Base-by-base conservation (phyloP, 306 rosid genomes). In the Senna siamea region DNA sequence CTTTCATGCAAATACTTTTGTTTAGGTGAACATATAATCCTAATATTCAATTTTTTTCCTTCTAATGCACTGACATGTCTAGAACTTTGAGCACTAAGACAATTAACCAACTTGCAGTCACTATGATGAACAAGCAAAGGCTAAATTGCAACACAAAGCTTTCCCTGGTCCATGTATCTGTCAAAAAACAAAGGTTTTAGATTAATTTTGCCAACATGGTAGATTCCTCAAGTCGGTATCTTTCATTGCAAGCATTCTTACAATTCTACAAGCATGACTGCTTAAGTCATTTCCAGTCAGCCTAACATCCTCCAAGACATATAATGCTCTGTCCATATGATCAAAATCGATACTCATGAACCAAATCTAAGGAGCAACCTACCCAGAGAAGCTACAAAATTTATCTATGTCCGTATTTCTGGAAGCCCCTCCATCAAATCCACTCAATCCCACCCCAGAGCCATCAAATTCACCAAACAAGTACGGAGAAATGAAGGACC, bases 211-310 rank as follows among this genome's bases (percentile, higher is more conserved):
- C 32, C 70, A 79, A 63, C 65, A 62, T 2, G 48, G 22, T 12
- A 62, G 37, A 44, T 35, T 43, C 78, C 79, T 61, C 56, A 20
- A 63, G 20, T 26, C 46, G 26, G 40, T 51, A 65, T 23, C 66
- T 66, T n/a, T 37, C 74, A 38, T 28, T 60, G 57, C 52, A 75
- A 79, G 19, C 15, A 47, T 62, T 51, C 9, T 38, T 63, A 28
- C 12, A 70, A 70, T 59, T 51, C 47, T 58, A 74, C 74, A 73
- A 77, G 34, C 72, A 80, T 22, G 35, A 76, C 56, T 30, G 22
- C 63, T 69, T 35, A 76, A 54, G 20, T 20, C 58, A 59, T 46
- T 69, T 73, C 72, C 56, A 53, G 26, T n/a, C 78, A 52, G 34
- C 32, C 64, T 44, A 7, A 48, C 26, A 57, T 6, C 17, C 18